Evolutionary conservation across 164 flowering plant species (phyloP), one percentile per base, ranked within the genome.

Genomic region (Buxus sempervirens): DNA sequence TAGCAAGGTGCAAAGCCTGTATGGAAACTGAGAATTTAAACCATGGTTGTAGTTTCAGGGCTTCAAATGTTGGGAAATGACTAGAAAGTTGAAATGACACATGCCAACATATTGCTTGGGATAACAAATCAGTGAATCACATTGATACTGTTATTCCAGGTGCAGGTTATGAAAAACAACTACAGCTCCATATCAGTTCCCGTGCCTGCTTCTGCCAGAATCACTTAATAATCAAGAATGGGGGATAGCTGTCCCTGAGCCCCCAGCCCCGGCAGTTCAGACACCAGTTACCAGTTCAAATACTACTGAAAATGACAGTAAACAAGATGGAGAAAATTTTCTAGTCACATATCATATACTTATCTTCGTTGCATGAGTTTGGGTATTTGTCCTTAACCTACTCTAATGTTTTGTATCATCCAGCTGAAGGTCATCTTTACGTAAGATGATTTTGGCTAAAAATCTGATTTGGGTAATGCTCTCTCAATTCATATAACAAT

Each of bases 401-500:
- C 63, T 41, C 14, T 64, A 45, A 26, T 58, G 55, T 51, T 58
- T 53, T 57, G 7, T 24, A 41, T 45, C 62, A 60, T 28, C 41
- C 85, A 87, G 93, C 78, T 71, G 91, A 86, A 65, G 96, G 93
- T 41, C 73, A 82, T 76, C 87, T 92, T 42, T 88, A 86, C 69
- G 78, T 90, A 22, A 80, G 76, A 87, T n/a, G n/a, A n/a, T n/a
- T n/a, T n/a, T n/a, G n/a, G n/a, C n/a, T n/a, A n/a, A n/a, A n/a
- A n/a, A n/a, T n/a, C n/a, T n/a, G n/a, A n/a, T n/a, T n/a, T n/a
- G n/a, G n/a, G n/a, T n/a, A n/a, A n/a, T n/a, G n/a, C n/a, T n/a
- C n/a, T n/a, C n/a, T n/a, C n/a, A n/a, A n/a, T n/a, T n/a, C n/a
- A n/a, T n/a, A n/a, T n/a, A n/a, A n/a, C n/a, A n/a, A n/a, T n/a